Evolutionary conservation across 345 rosid genomes (phyloP).

Genomic region (Aethionema arabicum): DNA sequence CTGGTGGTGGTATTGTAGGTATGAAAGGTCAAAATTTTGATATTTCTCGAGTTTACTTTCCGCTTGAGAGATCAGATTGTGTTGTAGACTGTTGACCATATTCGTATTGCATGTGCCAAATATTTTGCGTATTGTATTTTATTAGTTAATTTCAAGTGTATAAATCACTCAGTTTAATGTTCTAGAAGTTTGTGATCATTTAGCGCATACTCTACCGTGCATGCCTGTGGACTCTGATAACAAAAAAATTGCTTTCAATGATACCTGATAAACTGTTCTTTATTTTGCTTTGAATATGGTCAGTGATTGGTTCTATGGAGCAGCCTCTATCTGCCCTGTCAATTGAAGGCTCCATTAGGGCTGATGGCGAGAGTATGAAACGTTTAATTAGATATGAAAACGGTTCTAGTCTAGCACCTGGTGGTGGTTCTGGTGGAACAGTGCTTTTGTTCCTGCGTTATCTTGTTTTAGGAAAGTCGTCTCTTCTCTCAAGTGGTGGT

Average conservation of each 20-base stretch:
- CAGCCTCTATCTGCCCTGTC: conserved; percentile 88
- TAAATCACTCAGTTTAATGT: conserved; percentile 8
- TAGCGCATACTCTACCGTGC: conserved; percentile 23
- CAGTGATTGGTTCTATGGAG: conserved; percentile 95
- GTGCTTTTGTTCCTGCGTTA: conserved; percentile 70
- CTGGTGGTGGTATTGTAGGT: conserved; percentile 98
- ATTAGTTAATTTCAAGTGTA: conserved; percentile 6
- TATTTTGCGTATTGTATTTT: conserved; percentile 6
- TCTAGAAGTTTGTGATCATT: conserved; percentile 19
- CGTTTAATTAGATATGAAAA: conserved; percentile 37
- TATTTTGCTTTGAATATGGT: conserved; percentile 31
- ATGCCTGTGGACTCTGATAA: conserved; percentile 1
- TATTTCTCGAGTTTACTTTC: conserved; percentile 11
- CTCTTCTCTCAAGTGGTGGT: conserved; percentile 84
- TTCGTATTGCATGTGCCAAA: conserved; percentile 12
- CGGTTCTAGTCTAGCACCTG: conserved; percentile 53
- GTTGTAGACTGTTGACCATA: conserved; percentile 15
- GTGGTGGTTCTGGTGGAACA: conserved; percentile 99
- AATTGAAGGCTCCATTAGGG: conserved; percentile 67
- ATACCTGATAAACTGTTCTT: conserved; percentile 25
- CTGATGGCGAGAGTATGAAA: conserved; percentile 82
- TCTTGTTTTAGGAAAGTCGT: conserved; percentile 58
- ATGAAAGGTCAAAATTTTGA: conserved; percentile 28
- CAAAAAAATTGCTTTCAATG: conserved; percentile 25
- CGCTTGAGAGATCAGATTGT: conserved; percentile 24